phyloP scores from a whole-genome alignment of 2,329 filamentous ascomycete genomes.

The Hyphodiscus sp. region DNA sequence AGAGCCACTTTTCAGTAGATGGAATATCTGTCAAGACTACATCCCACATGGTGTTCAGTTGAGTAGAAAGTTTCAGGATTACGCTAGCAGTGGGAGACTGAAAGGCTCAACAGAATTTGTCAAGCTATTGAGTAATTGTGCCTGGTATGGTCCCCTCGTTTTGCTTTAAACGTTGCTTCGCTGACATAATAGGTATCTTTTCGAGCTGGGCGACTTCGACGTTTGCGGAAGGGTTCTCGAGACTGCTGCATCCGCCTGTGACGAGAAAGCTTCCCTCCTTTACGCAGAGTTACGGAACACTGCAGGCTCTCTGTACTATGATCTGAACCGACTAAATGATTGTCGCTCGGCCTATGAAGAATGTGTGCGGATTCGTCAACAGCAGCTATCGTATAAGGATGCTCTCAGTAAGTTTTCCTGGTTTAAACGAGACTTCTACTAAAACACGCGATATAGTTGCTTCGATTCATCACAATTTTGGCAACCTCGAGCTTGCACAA shows the following conservation, averaged over 20 bases:
- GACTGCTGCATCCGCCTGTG: conserved; percentile 1
- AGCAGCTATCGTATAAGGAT: background rate
- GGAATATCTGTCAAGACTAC: conserved; percentile 3
- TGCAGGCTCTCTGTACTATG: background rate
- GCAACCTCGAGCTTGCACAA: conserved; percentile 6
- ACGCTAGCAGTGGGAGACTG: background rate
- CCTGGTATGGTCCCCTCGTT: too few species aligned
- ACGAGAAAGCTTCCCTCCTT: background rate
- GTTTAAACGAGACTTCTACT: background rate
- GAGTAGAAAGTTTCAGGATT: conserved; percentile 2
- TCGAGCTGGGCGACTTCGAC: conserved; percentile 3
- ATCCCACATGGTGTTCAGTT: conserved; percentile 8
- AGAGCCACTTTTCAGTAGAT: background rate
- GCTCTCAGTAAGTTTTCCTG: background rate
- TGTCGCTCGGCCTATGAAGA: conserved; percentile 5
- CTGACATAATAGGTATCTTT: conserved; percentile 3
- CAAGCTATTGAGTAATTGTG: conserved; percentile 4
- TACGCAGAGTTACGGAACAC: conserved; percentile 3
- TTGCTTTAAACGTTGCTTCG: too few species aligned
- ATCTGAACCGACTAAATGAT: conserved; percentile 5
- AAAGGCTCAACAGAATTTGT: background rate
- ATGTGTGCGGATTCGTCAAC: background rate
- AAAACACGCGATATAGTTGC: background rate
- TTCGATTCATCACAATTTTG: conserved; percentile 3
- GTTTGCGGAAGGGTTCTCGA: background rate